These are phyloP conservation scores for Zasmidium cellare DNA, from an alignment of 2,329 filamentous ascomycete species.

Conservation along the genomic window DNA sequence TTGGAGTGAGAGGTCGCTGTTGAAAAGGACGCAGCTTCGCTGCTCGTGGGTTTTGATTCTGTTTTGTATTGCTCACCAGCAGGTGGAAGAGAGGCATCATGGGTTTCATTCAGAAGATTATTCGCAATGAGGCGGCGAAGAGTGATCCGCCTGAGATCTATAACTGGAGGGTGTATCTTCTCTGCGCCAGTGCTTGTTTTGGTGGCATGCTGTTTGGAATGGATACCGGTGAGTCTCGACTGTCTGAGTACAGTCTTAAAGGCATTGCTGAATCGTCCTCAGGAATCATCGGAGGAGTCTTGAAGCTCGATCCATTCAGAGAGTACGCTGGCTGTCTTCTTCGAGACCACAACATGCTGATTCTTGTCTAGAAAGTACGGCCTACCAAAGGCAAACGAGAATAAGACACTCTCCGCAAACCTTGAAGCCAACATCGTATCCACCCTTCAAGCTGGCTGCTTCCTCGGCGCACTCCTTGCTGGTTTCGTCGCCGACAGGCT, in stretches of 20 bases:
- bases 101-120: conserved; percentile 54
- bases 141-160: conserved; percentile 67
- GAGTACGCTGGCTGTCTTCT: conserved; percentile 39
- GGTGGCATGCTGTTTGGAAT: conserved; percentile 69
- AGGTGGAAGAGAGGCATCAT: conserved; percentile 14
- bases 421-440: conserved; percentile 61
- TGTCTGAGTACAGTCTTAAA: not conserved
- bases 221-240: conserved; percentile 54
- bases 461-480: conserved; percentile 69
- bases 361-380: conserved; percentile 52
- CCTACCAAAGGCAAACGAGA: conserved; percentile 37
- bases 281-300: conserved; percentile 64
- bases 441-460: conserved; percentile 72
- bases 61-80: not conserved
- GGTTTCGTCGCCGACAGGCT: conserved; percentile 70
- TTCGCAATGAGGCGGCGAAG: conserved; percentile 72
- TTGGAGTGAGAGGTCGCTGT: not conserved
- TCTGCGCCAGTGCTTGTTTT: conserved; percentile 67
- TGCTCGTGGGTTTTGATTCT: not conserved
- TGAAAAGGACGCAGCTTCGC: not conserved
- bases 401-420: conserved; percentile 19
- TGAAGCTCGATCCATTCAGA: conserved; percentile 61
- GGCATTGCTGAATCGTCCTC: not conserved
- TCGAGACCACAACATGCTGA: not conserved
- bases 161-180: conserved; percentile 66